A percentile compares a stretch with the other conserved stretches of the same genome.
These are phyloP conservation scores for Trapa bicornis DNA, from an alignment of 345 rosid species.

Conservation along the genomic window DNA sequence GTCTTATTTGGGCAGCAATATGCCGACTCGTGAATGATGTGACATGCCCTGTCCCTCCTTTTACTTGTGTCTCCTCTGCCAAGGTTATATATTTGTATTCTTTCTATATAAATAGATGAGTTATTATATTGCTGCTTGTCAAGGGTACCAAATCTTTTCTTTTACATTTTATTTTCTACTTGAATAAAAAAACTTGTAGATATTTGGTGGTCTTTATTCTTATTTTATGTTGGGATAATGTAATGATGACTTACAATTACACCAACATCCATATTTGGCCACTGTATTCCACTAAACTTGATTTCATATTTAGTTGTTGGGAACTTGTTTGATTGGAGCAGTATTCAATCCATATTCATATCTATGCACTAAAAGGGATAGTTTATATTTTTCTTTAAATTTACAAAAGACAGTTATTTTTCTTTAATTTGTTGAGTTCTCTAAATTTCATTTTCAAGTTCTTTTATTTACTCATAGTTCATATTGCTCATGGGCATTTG, in stretches of 20 bases:
- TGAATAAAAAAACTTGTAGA: neutral
- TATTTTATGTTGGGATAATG: neutral
- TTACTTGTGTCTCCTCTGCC: slow-evolving; percentile 77
- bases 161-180: neutral
- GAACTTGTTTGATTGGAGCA: neutral
- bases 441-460: neutral
- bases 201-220: neutral
- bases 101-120: no score
- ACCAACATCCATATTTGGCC: neutral
- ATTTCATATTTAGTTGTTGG: neutral
- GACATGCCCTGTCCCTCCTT: slow-evolving; percentile 77
- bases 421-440: neutral
- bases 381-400: neutral
- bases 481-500: neutral
- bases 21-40: slow-evolving; percentile 78
- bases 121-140: neutral
- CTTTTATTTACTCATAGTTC: neutral
- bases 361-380: no score
- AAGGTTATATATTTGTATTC: slow-evolving; percentile 39
- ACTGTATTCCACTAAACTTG: neutral
- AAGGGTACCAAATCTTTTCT: neutral
- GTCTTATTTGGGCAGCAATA: slow-evolving; percentile 38
- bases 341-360: no score
- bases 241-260: neutral
- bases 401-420: neutral